Conservation (phyloP, 1,139 yeast genomes). For the Saccharomyces hybrid region DNA sequence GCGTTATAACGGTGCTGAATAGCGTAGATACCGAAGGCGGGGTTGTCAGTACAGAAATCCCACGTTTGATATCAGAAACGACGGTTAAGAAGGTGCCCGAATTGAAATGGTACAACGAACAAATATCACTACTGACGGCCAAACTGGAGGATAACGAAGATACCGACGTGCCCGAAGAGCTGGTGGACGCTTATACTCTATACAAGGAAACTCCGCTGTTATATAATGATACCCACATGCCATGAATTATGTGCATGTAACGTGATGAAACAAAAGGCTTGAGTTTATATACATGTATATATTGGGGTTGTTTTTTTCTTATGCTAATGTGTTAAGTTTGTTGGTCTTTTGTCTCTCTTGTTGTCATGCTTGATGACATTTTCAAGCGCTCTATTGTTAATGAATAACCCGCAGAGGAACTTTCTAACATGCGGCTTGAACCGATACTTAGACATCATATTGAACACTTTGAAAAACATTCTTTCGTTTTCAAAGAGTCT, state of each 20-base stretch:
- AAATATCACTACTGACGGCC: conserved; percentile 13
- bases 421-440: conserved; percentile 58
- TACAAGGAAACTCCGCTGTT: conserved; percentile 26
- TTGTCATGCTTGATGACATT: conserved; percentile 41
- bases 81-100: conserved; percentile 20
- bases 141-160: conserved; percentile 10
- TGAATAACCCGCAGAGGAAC: conserved; percentile 62
- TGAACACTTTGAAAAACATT: conserved; percentile 53
- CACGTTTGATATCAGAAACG: conserved; percentile 14
- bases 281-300: not conserved
- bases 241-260: not conserved
- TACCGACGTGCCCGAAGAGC: conserved; percentile 22
- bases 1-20: conserved; percentile 22
- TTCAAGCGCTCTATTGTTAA: conserved; percentile 51
- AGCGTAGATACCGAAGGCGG: conserved; percentile 14
- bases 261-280: not conserved
- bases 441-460: conserved; percentile 57
- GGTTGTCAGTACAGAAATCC: not conserved
- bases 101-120: conserved; percentile 25
- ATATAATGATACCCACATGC: conserved; percentile 19
- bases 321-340: not conserved
- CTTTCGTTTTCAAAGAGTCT: conserved; percentile 47
- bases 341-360: conserved; percentile 10
- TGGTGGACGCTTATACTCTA: conserved; percentile 23
- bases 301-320: not conserved